These are phyloP conservation scores for Fusarium praegraminearum DNA, from an alignment of 2,329 filamentous ascomycete genomes.

Conservation along the genomic window DNA sequence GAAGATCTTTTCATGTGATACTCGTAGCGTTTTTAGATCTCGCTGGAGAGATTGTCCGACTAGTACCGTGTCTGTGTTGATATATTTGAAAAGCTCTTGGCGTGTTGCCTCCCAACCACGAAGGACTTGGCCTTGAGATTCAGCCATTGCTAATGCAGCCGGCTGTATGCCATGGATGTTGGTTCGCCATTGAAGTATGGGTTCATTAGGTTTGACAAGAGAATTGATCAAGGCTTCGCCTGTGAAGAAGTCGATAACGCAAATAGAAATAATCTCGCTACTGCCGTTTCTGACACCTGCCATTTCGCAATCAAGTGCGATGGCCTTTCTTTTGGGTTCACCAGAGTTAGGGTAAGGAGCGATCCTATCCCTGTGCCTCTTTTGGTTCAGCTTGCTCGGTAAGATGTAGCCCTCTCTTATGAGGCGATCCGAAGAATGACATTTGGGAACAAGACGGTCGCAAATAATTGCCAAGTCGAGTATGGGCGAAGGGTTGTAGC, in stretches of 20 bases:
- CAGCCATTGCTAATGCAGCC: constrained; percentile 9
- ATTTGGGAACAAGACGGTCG: neutral
- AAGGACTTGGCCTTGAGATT: neutral
- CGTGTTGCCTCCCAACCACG: constrained; percentile 1
- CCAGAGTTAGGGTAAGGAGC: neutral
- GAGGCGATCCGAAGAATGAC: constrained; percentile 6
- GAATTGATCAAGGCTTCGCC: constrained; percentile 10
- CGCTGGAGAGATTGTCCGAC: constrained; percentile 5
- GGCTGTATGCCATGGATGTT: constrained; percentile 14
- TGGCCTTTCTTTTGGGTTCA: constrained; percentile 19
- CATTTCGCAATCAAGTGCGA: constrained; percentile 24
- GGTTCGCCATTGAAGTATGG: constrained; percentile 15
- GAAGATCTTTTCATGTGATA: neutral
- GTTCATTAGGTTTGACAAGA: constrained; percentile 4
- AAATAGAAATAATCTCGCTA: constrained; percentile 20
- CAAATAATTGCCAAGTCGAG: neutral
- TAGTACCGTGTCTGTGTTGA: neutral
- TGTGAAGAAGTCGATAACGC: constrained; percentile 23
- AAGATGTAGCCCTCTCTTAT: constrained; percentile 11
- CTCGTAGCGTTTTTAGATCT: neutral
- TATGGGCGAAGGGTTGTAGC: neutral
- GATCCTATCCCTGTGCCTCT: neutral
- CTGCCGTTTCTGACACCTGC: neutral
- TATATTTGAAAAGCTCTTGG: constrained; percentile 1
- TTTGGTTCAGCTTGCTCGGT: neutral